A percentile compares a stretch with the other conserved stretches of the same genome.
phyloP scores from a whole-genome alignment of 176 grass and related monocot genomes.

The Elaeis guineensis region DNA sequence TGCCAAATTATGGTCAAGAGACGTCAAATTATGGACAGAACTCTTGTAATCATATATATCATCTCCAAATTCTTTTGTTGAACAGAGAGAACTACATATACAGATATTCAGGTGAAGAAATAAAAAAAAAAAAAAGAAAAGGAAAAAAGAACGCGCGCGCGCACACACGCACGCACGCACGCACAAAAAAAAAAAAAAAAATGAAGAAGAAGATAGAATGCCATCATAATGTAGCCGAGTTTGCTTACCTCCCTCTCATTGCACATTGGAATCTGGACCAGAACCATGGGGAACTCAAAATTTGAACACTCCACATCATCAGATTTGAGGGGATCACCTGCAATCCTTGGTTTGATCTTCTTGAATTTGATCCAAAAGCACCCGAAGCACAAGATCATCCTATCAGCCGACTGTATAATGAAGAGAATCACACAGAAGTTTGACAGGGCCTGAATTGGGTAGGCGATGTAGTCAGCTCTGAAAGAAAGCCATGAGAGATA shows the following conservation, averaged over 20 bases:
- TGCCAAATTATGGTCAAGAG: no score
- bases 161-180: no score
- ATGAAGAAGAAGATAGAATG: no score
- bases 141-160: no score
- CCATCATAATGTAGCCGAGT: not conserved
- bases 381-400: constrained; percentile 67
- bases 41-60: no score
- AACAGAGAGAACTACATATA: no score
- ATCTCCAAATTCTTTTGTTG: no score
- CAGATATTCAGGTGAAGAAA: no score
- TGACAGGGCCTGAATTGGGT: constrained; percentile 67
- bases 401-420: constrained; percentile 81
- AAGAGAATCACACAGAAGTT: constrained; percentile 81
- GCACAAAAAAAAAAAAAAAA: no score
- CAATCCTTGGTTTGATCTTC: constrained; percentile 46
- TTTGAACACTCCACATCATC: constrained; percentile 30
- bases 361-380: constrained; percentile 95
- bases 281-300: constrained; percentile 75
- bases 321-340: constrained; percentile 1
- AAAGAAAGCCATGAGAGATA: constrained; percentile 79
- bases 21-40: no score
- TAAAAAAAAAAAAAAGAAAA: no score
- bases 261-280: constrained; percentile 96
- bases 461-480: constrained; percentile 68
- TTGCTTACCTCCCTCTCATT: constrained; percentile 80